These are phyloP conservation scores for Cyclotella choctawhatcheeana DNA, from an alignment of 108 stramenopile genomes.

Conservation along the genomic window DNA sequence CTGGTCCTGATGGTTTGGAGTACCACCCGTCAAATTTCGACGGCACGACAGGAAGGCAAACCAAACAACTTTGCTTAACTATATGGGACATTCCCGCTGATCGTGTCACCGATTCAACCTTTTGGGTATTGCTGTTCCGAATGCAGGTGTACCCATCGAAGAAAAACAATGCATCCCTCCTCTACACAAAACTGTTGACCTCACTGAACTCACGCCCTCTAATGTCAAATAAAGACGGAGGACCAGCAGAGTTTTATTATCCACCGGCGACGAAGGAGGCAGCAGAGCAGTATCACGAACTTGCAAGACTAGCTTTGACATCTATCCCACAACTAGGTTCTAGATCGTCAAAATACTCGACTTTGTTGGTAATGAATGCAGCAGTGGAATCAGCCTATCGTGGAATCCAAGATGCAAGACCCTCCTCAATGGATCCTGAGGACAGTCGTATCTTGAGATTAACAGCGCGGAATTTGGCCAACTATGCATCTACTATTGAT, in stretches of 20 bases:
- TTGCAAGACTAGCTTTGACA: constrained; percentile 82
- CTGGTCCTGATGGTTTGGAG: constrained; percentile 84
- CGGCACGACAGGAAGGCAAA: constrained; percentile 73
- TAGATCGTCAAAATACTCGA: constrained; percentile 67
- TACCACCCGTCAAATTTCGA: constrained; percentile 89
- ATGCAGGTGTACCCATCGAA: constrained; percentile 91
- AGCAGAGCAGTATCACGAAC: constrained; percentile 74
- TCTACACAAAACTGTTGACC: constrained; percentile 87
- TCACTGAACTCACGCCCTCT: constrained; percentile 83
- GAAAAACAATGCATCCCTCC: constrained; percentile 79
- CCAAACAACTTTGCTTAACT: constrained; percentile 86
- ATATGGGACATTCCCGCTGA: constrained; percentile 85
- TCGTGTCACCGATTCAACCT: constrained; percentile 81
- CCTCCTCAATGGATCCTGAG: constrained; percentile 88
- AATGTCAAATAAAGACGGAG: constrained; percentile 79
- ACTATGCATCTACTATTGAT: constrained; percentile 83
- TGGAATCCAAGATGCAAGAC: constrained; percentile 74
- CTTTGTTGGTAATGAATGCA: constrained; percentile 81
- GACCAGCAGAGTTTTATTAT: constrained; percentile 78
- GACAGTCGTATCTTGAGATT: constrained; percentile 87
- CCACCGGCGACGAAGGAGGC: constrained; percentile 54
- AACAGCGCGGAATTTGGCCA: constrained; percentile 85
- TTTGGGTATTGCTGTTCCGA: constrained; percentile 90
- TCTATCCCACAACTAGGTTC: constrained; percentile 66
- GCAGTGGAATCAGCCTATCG: constrained; percentile 86